phyloP scores from a whole-genome alignment of 192 early-diverging fungal genomes.

The Linnemannia zychae region DNA sequence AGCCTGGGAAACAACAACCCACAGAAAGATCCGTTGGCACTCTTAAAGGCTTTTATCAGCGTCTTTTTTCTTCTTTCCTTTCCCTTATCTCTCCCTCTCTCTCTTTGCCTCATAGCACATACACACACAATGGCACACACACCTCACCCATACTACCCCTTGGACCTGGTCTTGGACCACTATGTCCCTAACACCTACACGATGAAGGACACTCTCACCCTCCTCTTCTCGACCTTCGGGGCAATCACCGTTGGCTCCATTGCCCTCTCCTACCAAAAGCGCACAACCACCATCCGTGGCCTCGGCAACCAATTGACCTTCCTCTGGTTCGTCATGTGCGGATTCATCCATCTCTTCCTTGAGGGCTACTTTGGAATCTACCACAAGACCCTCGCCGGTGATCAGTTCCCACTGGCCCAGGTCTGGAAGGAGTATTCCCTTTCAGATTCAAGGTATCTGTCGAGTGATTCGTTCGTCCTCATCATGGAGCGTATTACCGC shows the following conservation, averaged over 20 bases:
- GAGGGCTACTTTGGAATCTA: conserved; percentile 90
- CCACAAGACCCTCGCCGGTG: conserved; percentile 75
- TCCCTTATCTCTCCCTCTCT: neutral
- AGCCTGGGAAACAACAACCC: neutral
- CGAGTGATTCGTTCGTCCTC: conserved; percentile 83
- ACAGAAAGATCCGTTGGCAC: neutral
- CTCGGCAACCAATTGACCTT: conserved; percentile 64
- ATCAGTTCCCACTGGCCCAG: conserved; percentile 75
- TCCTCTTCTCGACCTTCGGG: conserved; percentile 50
- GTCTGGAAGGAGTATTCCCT: conserved; percentile 94
- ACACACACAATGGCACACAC: neutral
- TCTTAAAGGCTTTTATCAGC: neutral
- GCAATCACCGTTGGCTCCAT: conserved; percentile 37
- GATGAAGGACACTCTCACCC: conserved; percentile 36
- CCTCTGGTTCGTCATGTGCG: conserved; percentile 88
- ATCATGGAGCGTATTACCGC: conserved; percentile 92
- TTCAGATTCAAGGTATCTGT: conserved; percentile 91
- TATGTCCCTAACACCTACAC: conserved; percentile 62
- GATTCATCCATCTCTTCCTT: conserved; percentile 84
- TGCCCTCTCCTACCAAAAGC: conserved; percentile 30
- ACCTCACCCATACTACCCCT: conserved; percentile 63
- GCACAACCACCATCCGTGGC: conserved; percentile 38
- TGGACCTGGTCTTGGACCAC: conserved; percentile 43
- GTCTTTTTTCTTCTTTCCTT: neutral
- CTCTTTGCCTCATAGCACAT: neutral